These are phyloP conservation scores for Trichoderma pleuroti DNA, from an alignment of 2,329 filamentous ascomycete genomes.

Conservation along the genomic window DNA sequence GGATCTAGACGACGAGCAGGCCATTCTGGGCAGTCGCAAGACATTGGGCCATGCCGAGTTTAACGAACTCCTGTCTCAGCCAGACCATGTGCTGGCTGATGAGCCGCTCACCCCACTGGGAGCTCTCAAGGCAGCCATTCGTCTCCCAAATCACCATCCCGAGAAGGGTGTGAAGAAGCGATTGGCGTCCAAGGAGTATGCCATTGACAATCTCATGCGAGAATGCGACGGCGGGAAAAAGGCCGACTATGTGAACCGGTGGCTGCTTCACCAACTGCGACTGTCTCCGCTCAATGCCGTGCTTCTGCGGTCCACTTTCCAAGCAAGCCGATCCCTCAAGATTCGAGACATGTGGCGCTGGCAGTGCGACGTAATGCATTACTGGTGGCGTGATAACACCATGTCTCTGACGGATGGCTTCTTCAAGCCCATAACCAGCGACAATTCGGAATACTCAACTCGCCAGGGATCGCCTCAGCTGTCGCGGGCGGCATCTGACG, in stretches of 20 bases:
- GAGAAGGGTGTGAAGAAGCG: conserved; percentile 35
- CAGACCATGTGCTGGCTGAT: conserved; percentile 41
- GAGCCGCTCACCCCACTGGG: conserved; percentile 40
- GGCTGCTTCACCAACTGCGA: conserved; percentile 51
- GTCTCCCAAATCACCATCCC: conserved; percentile 36
- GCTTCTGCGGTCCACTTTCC: conserved; percentile 38
- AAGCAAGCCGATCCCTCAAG: conserved; percentile 27
- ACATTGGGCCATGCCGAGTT: conserved; percentile 41
- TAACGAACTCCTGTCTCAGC: conserved; percentile 47
- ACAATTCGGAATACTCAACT: conserved; percentile 27
- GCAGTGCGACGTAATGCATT: conserved; percentile 38
- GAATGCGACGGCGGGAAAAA: conserved; percentile 38
- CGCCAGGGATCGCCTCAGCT: conserved; percentile 26
- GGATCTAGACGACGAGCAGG: conserved; percentile 33
- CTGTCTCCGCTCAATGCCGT: conserved; percentile 44
- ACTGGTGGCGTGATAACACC: conserved; percentile 36
- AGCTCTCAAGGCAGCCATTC: conserved; percentile 39
- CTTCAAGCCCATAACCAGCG: conserved; percentile 23
- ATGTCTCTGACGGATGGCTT: conserved; percentile 20
- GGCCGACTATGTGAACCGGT: conserved; percentile 46
- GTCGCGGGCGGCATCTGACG: conserved; percentile 31
- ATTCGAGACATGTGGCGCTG: conserved; percentile 35
- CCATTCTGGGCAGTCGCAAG: conserved; percentile 24
- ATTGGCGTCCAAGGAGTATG: conserved; percentile 46
- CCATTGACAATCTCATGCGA: conserved; percentile 42